Evolutionary conservation across 345 rosid species (phyloP).

Genomic region (Mallotus nudiflorus): DNA sequence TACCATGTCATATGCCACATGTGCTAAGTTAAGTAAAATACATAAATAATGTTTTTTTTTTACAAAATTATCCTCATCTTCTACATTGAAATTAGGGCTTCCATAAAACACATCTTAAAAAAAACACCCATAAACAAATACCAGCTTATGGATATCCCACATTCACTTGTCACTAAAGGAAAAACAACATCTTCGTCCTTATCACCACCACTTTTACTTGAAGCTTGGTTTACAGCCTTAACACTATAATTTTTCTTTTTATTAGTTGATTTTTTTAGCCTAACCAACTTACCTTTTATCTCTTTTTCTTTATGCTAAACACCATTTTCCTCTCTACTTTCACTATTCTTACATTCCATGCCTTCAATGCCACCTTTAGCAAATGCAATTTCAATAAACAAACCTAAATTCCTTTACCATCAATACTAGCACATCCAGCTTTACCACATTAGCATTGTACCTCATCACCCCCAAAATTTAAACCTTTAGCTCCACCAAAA

Average conservation of each 20-base stretch:
- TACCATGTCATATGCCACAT: too few relatives aligned
- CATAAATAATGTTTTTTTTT: too few relatives aligned
- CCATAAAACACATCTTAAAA: too few relatives aligned
- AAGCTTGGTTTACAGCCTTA: background rate
- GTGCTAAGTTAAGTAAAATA: too few relatives aligned
- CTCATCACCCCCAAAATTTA: slow-evolving; percentile 10
- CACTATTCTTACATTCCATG: background rate
- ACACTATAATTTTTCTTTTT: slow-evolving; percentile 8
- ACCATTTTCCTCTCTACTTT: background rate
- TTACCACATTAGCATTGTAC: slow-evolving; percentile 29
- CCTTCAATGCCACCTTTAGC: slow-evolving; percentile 14
- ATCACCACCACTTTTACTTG: background rate
- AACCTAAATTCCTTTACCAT: slow-evolving; percentile 19
- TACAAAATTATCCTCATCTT: too few relatives aligned
- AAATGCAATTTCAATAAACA: slow-evolving; percentile 15
- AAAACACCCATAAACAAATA: too few relatives aligned
- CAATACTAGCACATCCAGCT: slow-evolving; percentile 19
- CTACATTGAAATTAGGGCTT: too few relatives aligned
- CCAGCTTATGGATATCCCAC: too few relatives aligned
- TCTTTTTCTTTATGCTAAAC: background rate
- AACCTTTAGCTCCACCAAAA: background rate
- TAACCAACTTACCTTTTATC: slow-evolving; percentile 23
- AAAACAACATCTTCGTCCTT: slow-evolving; percentile 2
- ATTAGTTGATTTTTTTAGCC: slow-evolving; percentile 17
- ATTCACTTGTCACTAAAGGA: too few relatives aligned